These are phyloP conservation scores for Ramichloridium luteum DNA, from an alignment of 2,329 filamentous ascomycete genomes.

Conservation along the genomic window DNA sequence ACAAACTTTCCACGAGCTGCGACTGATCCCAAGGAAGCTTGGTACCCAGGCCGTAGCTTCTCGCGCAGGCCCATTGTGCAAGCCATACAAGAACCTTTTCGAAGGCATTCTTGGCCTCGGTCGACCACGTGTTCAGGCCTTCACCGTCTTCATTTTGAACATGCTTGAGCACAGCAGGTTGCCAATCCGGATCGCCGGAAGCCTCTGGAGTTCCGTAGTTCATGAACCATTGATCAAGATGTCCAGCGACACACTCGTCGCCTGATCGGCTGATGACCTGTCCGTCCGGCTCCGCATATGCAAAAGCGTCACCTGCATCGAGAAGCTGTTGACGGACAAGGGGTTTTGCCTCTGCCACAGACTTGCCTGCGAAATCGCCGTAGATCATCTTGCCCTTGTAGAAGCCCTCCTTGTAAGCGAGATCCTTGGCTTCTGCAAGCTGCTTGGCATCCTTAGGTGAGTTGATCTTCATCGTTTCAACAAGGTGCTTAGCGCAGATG, in stretches of 20 bases:
- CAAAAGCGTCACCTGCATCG: slow-evolving; percentile 67
- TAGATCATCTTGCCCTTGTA: slow-evolving; percentile 87
- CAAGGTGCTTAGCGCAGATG: slow-evolving; percentile 67
- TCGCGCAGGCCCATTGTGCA: slow-evolving; percentile 87
- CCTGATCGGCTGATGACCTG: slow-evolving; percentile 79
- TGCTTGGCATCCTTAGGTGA: slow-evolving; percentile 90
- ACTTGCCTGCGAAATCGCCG: slow-evolving; percentile 76
- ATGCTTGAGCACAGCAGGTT: slow-evolving; percentile 58
- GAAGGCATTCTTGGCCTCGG: slow-evolving; percentile 47
- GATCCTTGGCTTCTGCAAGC: slow-evolving; percentile 84
- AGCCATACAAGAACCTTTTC: slow-evolving; percentile 83
- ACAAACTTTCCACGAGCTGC: slow-evolving; percentile 85
- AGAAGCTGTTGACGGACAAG: slow-evolving; percentile 71
- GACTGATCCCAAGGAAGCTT: slow-evolving; percentile 87
- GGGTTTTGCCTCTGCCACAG: slow-evolving; percentile 76
- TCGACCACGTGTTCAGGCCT: slow-evolving; percentile 66
- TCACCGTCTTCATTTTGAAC: slow-evolving; percentile 54
- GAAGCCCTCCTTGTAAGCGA: slow-evolving; percentile 94
- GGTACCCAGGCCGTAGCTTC: slow-evolving; percentile 83
- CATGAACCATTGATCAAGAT: slow-evolving; percentile 95
- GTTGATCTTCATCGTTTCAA: slow-evolving; percentile 89
- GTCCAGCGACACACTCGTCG: slow-evolving; percentile 84
- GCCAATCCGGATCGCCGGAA: slow-evolving; percentile 69
- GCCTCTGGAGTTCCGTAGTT: slow-evolving; percentile 61
- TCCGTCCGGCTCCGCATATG: slow-evolving; percentile 86